Percentiles rank a stretch among this genome's conserved stretches.
Conservation (phyloP, 148 eudicot genomes). For the Rhododendron kiyosumense region DNA sequence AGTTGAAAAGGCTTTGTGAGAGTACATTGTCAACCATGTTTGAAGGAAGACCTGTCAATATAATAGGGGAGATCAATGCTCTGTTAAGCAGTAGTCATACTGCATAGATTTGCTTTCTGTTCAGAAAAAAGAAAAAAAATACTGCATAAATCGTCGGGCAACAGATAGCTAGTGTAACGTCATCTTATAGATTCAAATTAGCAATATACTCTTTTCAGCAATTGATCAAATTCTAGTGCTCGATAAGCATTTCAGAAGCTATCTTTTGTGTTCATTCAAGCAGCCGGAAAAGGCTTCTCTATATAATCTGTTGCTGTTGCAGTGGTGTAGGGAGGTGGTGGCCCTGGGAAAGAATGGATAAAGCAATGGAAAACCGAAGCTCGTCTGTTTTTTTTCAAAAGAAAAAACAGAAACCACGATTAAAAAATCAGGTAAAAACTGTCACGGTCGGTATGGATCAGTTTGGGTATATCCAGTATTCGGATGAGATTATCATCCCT, state of each 20-base stretch:
- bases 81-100: constrained; percentile 42
- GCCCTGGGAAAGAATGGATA: background rate
- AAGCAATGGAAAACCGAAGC: background rate
- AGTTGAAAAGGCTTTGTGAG: constrained; percentile 89
- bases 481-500: no score
- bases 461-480: no score
- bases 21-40: constrained; percentile 76
- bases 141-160: background rate
- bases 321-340: background rate
- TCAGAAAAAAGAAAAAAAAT: no score
- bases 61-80: constrained; percentile 77
- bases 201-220: background rate
- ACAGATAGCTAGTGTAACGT: background rate
- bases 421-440: no score
- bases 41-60: constrained; percentile 89
- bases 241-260: background rate
- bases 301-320: background rate
- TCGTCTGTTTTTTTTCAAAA: no score
- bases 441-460: no score
- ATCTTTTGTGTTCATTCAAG: background rate
- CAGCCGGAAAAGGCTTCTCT: no score
- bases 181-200: background rate
- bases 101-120: background rate
- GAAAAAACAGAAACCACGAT: no score
- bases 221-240: background rate